These are phyloP conservation scores for Anacardium occidentale DNA, from an alignment of 345 rosid species.

Conservation along the genomic window DNA sequence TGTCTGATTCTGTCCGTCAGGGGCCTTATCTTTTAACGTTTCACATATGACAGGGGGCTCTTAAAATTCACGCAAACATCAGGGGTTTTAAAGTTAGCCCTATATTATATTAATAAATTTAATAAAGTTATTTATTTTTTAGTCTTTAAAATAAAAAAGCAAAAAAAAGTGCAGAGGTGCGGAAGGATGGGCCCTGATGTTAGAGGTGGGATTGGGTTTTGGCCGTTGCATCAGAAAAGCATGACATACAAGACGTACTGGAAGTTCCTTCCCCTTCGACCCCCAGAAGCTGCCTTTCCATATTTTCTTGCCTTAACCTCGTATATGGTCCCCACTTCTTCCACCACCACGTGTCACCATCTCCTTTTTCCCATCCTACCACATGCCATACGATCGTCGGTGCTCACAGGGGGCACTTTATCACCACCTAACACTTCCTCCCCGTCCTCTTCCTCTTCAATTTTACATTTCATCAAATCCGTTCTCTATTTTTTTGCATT, in stretches of 20 bases:
- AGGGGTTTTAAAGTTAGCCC: too few relatives aligned
- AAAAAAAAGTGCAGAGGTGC: too few relatives aligned
- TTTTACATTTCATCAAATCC: background rate
- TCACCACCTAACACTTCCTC: conserved; percentile 10
- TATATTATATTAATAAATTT: too few relatives aligned
- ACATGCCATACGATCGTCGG: background rate
- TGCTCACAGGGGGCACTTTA: conserved; percentile 15
- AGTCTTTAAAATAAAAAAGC: too few relatives aligned
- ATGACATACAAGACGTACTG: conserved; percentile 27
- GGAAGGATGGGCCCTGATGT: background rate
- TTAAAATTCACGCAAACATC: too few relatives aligned
- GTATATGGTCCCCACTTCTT: conserved; percentile 21
- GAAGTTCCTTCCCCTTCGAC: conserved; percentile 17
- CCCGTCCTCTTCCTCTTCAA: background rate
- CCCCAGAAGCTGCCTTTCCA: conserved; percentile 15
- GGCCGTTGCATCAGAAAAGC: conserved; percentile 25
- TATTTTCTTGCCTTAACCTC: conserved; percentile 8
- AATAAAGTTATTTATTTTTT: too few relatives aligned
- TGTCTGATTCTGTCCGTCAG: too few relatives aligned
- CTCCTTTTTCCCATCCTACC: background rate
- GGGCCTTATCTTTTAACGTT: too few relatives aligned
- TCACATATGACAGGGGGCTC: too few relatives aligned
- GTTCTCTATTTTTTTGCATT: too few relatives aligned
- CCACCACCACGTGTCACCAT: background rate
- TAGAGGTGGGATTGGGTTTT: background rate